phyloP scores from a whole-genome alignment of 2,329 filamentous ascomycete genomes.

The Elsinoe batatas region DNA sequence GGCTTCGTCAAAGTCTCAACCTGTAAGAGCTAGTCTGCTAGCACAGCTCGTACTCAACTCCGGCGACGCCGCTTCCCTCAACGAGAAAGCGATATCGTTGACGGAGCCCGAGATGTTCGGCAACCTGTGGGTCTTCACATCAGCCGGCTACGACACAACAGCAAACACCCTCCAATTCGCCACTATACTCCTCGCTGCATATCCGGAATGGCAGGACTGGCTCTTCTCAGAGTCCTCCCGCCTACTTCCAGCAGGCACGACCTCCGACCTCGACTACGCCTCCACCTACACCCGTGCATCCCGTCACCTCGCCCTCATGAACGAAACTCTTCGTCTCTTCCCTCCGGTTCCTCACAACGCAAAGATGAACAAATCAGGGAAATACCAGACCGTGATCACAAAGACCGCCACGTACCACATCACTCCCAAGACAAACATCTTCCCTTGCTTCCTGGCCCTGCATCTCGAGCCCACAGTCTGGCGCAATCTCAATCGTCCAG shows the following conservation, averaged over 20 bases:
- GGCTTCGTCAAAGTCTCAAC: neutral
- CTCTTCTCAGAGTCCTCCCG: conserved; percentile 36
- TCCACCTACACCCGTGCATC: conserved; percentile 30
- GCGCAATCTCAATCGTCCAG: conserved; percentile 8
- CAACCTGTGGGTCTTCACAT: conserved; percentile 40
- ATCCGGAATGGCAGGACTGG: conserved; percentile 45
- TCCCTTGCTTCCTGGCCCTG: conserved; percentile 28
- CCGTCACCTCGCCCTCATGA: conserved; percentile 40
- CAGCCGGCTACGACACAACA: conserved; percentile 41
- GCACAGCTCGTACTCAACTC: neutral
- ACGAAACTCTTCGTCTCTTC: conserved; percentile 38
- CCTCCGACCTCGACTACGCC: conserved; percentile 34
- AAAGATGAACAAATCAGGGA: neutral
- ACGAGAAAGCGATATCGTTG: conserved; percentile 16
- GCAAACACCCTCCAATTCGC: conserved; percentile 43
- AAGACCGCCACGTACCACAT: conserved; percentile 22
- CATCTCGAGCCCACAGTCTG: conserved; percentile 17
- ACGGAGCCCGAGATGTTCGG: conserved; percentile 33
- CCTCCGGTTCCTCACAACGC: conserved; percentile 28
- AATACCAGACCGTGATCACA: neutral
- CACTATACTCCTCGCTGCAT: conserved; percentile 33
- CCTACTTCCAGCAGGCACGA: conserved; percentile 17
- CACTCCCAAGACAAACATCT: conserved; percentile 28
- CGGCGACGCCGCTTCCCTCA: neutral
- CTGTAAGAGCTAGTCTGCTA: neutral